Percentiles rank a stretch among this genome's conserved stretches.
Conservation (phyloP, 441 rosid species). For the Rhodomyrtus psidioides region DNA sequence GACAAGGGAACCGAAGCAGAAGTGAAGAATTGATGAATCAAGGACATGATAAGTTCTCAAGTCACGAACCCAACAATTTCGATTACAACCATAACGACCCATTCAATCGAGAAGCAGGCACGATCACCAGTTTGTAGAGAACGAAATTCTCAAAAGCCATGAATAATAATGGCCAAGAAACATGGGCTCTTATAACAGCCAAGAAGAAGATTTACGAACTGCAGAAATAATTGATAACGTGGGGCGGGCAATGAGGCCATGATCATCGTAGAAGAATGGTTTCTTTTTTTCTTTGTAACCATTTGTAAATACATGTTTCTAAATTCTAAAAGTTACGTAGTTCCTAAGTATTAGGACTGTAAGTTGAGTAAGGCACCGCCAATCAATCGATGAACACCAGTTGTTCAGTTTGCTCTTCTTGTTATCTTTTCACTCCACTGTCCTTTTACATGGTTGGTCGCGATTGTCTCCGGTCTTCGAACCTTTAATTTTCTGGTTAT, state of each 20-base stretch:
- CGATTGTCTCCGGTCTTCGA: not conserved
- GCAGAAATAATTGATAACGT: not conserved
- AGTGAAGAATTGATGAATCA: not conserved
- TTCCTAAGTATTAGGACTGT: not conserved
- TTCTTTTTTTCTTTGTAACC: not conserved
- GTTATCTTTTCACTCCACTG: not conserved
- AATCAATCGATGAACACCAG: not conserved
- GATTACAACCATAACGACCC: not conserved
- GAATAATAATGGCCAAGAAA: not conserved
- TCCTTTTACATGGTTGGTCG: not conserved
- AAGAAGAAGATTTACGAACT: not conserved
- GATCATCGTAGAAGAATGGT: rapidly evolving
- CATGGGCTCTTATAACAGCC: not conserved
- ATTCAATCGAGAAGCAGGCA: not conserved
- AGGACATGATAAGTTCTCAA: not conserved
- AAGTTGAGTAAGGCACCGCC: not conserved
- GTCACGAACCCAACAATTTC: not conserved
- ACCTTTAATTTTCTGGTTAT: not conserved
- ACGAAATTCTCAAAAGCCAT: not conserved
- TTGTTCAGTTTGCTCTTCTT: not conserved
- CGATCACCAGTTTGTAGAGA: not conserved
- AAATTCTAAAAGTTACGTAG: not conserved
- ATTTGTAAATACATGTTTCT: not conserved
- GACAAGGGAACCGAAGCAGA: not conserved
- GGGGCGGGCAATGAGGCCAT: not conserved